Conservation (phyloP, 805 yeast species). For the Candida boleticola region DNA sequence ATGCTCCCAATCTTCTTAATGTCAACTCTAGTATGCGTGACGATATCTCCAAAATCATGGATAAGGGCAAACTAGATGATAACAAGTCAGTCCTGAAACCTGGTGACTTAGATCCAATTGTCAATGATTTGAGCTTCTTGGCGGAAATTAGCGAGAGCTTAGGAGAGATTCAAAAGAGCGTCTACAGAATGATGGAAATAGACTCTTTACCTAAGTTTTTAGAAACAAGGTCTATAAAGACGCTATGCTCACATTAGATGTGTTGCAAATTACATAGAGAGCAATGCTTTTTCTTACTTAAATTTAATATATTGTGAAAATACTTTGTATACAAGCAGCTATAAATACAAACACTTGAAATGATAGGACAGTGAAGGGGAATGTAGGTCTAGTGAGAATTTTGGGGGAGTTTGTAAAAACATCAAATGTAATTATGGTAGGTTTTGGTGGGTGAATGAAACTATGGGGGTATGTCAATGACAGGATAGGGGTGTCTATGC, state of each 20-base stretch:
- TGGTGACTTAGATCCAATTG: no score
- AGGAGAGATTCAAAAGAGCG: conserved; percentile 46
- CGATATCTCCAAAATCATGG: conserved; percentile 32
- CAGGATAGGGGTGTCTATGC: conserved; percentile 26
- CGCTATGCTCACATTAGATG: conserved; percentile 10
- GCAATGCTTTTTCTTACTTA: background rate
- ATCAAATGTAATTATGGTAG: background rate
- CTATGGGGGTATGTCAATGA: background rate
- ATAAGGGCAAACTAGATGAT: conserved; percentile 7
- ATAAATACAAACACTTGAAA: conserved; percentile 15
- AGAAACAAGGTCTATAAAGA: conserved; percentile 18
- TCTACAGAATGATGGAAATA: conserved; percentile 60
- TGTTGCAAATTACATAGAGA: background rate
- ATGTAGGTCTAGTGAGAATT: background rate
- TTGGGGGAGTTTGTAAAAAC: background rate
- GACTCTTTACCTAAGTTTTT: conserved; percentile 76
- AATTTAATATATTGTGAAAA: background rate
- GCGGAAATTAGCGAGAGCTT: conserved; percentile 31
- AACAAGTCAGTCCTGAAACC: no score
- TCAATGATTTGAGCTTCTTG: background rate
- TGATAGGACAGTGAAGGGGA: background rate
- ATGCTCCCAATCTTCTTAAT: conserved; percentile 70
- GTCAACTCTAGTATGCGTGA: conserved; percentile 52
- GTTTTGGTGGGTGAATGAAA: background rate
- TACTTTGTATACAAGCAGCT: conserved; percentile 9